Conservation (phyloP, 1,284 basidiomycete species). For the Ustilago tritici region DNA sequence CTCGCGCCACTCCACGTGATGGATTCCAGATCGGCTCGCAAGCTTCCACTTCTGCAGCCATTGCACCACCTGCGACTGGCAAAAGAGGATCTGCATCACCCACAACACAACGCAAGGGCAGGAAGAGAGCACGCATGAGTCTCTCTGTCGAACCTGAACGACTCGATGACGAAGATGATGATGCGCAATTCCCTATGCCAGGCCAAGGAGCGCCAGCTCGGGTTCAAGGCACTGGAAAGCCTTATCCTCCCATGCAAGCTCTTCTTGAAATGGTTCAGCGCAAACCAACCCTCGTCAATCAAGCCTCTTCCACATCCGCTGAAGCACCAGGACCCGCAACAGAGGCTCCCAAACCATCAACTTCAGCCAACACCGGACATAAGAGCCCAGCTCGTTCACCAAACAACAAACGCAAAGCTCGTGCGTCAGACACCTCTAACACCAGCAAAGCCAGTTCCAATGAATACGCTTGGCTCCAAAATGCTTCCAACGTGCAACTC, state of each 20-base stretch:
- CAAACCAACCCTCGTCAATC: not conserved
- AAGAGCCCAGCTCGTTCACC: conserved; percentile 2
- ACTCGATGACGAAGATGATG: conserved; percentile 48
- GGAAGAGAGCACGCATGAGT: conserved; percentile 7
- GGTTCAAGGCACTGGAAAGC: no score
- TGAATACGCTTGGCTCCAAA: conserved; percentile 19
- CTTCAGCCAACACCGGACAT: not conserved
- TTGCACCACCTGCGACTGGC: not conserved
- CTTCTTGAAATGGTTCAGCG: not conserved
- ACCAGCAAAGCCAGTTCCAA: conserved; percentile 1
- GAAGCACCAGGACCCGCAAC: not conserved
- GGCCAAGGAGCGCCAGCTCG: conserved; percentile 8
- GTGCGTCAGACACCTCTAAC: not conserved
- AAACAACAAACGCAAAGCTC: conserved; percentile 8
- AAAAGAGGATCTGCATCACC: conserved; percentile 7
- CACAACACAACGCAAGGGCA: conserved; percentile 14
- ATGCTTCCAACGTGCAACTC: conserved; percentile 6
- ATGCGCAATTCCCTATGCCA: conserved; percentile 48
- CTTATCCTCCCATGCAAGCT: no score
- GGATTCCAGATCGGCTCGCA: conserved; percentile 4
- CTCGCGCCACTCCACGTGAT: conserved; percentile 14
- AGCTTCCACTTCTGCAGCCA: conserved; percentile 8
- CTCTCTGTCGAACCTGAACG: conserved; percentile 36
- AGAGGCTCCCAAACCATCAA: not conserved
- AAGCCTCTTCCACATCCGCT: not conserved